phyloP scores from a whole-genome alignment of 768 basidiomycete species.

The Kwoniella europaea region DNA sequence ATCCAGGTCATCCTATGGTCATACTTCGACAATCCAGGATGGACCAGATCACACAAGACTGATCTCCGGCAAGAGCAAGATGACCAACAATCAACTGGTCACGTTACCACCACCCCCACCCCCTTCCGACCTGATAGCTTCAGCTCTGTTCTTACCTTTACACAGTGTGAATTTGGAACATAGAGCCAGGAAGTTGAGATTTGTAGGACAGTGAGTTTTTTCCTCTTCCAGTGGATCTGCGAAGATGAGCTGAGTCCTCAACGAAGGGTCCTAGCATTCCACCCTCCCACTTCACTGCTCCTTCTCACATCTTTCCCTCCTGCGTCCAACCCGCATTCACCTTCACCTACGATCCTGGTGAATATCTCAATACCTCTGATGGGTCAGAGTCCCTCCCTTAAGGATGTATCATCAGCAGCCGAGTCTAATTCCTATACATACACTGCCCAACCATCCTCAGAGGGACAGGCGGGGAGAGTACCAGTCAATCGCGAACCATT shows the following conservation, averaged over 20 bases:
- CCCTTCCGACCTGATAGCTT: conserved; percentile 32
- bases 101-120: conserved; percentile 29
- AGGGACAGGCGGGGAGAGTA: background rate
- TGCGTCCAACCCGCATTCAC: background rate
- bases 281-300: conserved; percentile 29
- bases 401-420: conserved; percentile 28
- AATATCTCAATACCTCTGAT: conserved; percentile 39
- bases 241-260: background rate
- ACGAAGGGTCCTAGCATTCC: conserved; percentile 38
- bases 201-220: conserved; percentile 40
- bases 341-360: conserved; percentile 33
- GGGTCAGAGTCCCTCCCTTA: conserved; percentile 32
- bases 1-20: too few species aligned
- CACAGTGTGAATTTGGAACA: conserved; percentile 12
- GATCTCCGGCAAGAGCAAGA: background rate
- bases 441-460: background rate
- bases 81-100: background rate
- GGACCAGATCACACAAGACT: too few species aligned
- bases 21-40: too few species aligned
- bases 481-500: conserved; percentile 31
- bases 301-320: conserved; percentile 24
- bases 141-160: conserved; percentile 38
- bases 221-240: too few species aligned
- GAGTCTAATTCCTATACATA: background rate
- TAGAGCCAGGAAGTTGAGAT: conserved; percentile 38